phyloP scores from a whole-genome alignment of 805 yeast species.

The Candida orba region DNA sequence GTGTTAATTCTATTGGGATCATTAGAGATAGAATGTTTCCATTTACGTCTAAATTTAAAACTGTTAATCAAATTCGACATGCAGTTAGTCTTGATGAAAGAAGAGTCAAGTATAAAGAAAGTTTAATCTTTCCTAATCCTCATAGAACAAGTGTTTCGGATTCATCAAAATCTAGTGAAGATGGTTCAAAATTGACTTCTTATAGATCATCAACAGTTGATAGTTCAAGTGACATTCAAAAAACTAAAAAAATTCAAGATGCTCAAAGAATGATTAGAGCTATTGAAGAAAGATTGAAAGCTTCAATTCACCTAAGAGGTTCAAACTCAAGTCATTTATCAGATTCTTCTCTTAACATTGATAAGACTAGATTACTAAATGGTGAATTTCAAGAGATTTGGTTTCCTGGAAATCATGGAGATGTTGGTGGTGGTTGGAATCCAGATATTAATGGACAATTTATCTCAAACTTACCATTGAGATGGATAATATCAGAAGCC shows the following conservation, averaged over 20 bases:
- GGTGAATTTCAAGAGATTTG: slow-evolving; percentile 45
- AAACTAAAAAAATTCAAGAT: neutral
- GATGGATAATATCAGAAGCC: slow-evolving; percentile 58
- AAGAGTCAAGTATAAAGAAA: slow-evolving; percentile 55
- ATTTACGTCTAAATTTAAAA: slow-evolving; percentile 40
- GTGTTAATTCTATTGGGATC: slow-evolving; percentile 60
- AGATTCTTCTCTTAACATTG: slow-evolving; percentile 11
- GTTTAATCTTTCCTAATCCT: slow-evolving; percentile 40
- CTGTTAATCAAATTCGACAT: slow-evolving; percentile 55
- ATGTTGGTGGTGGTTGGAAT: slow-evolving; percentile 64
- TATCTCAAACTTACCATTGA: slow-evolving; percentile 43
- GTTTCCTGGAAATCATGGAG: slow-evolving; percentile 68
- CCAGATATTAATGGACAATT: slow-evolving; percentile 36
- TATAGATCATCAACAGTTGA: neutral
- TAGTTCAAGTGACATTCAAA: neutral
- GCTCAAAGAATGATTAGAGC: slow-evolving; percentile 13
- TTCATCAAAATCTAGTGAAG: neutral
- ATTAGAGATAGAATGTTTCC: slow-evolving; percentile 54
- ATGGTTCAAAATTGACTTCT: neutral
- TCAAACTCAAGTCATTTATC: slow-evolving; percentile 1
- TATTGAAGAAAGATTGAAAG: slow-evolving; percentile 6
- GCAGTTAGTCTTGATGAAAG: slow-evolving; percentile 65
- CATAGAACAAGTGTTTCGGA: slow-evolving; percentile 9
- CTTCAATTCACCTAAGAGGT: neutral
- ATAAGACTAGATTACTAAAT: slow-evolving; percentile 18